These are phyloP conservation scores for Phialocephala subalpina DNA, from an alignment of 2,329 filamentous ascomycete species.

Conservation along the genomic window DNA sequence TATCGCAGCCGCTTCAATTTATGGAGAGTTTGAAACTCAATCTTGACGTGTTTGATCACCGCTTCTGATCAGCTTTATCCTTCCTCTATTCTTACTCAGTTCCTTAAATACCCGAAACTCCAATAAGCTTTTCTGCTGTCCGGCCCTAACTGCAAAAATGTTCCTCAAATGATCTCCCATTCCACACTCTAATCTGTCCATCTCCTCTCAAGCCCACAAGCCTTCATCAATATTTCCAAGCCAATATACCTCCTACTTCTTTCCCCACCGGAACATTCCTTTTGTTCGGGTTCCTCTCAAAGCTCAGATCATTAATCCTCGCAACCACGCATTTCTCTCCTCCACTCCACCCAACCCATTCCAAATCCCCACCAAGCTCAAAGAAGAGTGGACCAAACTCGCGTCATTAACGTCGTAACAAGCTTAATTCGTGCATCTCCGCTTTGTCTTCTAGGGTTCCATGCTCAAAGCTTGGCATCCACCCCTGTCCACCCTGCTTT, in stretches of 20 bases:
- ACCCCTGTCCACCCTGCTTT: neutral
- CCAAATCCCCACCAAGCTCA: neutral
- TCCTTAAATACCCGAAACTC: neutral
- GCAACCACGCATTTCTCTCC: neutral
- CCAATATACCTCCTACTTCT: neutral
- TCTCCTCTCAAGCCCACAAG: too few species aligned
- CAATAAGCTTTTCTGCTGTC: neutral
- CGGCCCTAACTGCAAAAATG: neutral
- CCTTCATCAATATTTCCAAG: neutral
- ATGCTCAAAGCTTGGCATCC: conserved; percentile 4
- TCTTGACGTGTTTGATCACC: neutral
- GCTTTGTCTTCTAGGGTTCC: neutral
- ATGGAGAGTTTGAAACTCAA: too few species aligned
- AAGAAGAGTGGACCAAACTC: neutral
- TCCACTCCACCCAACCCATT: too few species aligned
- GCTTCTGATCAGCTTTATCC: neutral
- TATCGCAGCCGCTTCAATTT: too few species aligned
- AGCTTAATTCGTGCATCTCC: conserved; percentile 23
- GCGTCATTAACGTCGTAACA: conserved; percentile 27
- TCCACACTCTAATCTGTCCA: neutral
- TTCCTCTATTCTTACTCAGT: neutral
- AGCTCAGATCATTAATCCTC: conserved; percentile 4
- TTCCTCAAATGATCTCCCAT: neutral
- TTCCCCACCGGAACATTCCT: neutral
- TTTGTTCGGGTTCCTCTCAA: neutral